phyloP scores from a whole-genome alignment of 768 basidiomycete genomes.

The Serendipita sp. region DNA sequence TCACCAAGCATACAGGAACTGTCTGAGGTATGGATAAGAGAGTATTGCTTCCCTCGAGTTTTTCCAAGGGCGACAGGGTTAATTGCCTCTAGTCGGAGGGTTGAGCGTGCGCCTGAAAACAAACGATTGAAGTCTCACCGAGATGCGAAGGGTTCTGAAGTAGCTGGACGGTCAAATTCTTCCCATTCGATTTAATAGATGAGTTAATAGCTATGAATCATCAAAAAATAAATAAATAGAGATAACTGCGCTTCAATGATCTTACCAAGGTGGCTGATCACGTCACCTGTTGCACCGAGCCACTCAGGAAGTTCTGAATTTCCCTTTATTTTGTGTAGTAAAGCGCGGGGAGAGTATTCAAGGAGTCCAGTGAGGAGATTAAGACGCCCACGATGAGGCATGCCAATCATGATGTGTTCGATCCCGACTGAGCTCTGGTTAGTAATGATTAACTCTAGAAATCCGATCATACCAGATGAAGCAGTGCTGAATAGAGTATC shows the following conservation, averaged over 20 bases:
- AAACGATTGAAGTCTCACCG: conserved; percentile 6
- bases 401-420: conserved; percentile 56
- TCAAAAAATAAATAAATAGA: neutral
- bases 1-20: conserved; percentile 33
- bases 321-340: conserved; percentile 82
- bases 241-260: conserved; percentile 50
- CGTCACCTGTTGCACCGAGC: conserved; percentile 60
- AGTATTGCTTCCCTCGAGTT: conserved; percentile 78
- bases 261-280: conserved; percentile 67
- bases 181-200: neutral
- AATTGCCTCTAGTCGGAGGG: conserved; percentile 45
- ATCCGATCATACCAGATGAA: conserved; percentile 18
- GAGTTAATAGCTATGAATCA: neutral
- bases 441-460: neutral
- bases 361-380: conserved; percentile 72
- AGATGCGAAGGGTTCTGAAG: conserved; percentile 21
- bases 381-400: conserved; percentile 79
- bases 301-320: conserved; percentile 53
- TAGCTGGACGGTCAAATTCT: neutral
- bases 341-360: conserved; percentile 41
- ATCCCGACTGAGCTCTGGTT: conserved; percentile 33
- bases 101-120: neutral
- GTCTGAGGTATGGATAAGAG: conserved; percentile 52
- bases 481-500: conserved; percentile 59
- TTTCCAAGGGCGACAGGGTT: conserved; percentile 81